Evolutionary conservation across 805 yeast species (phyloP), one percentile per base, ranked within the genome.

Genomic region (Saccharomycopsis sp.): DNA sequence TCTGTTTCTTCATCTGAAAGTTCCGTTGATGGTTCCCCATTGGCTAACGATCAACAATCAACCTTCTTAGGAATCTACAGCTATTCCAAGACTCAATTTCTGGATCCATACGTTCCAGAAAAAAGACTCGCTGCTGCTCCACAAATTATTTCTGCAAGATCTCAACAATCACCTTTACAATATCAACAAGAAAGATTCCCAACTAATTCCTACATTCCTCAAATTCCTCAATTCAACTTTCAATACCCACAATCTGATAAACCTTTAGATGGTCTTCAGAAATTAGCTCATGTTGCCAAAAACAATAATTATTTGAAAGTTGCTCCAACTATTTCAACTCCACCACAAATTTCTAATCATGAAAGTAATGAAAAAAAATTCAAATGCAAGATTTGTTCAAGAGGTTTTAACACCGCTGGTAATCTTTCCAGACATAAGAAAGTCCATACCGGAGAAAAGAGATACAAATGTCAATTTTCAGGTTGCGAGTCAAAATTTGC

Each of bases 381-480:
- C 44, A 42, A 39, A 29, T 45, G 49, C 36, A 41, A 42, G 23
- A 31, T 42, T 10, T 77, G 84, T 49, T 53, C 62, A 3, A 62
- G 77, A 39, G 62, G 72, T 3, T 78, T 78, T 52, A 78, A 84
- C 10, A 78, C 85, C 1, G 75, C 80, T 12, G 85, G 85, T 18
- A 87, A 79, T 53, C 66, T 79, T 47, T 84, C 85, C 6, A 66
- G 86, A 45, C 88, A 79, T 55, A 68, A 73, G 51, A 62, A 87
- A 32, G 78, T 79, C 23, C 87, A 80, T 56, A 80, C 87, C 2
- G 88, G 88, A 17, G 86, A 79, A 48, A 66, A 80, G 51, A 79
- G 77, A 49, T 81, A 76, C 54, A 59, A 60, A 23, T 79, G 88
- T 55, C 83, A 85, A 0, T 74, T 66, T 61, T 76, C 74, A 12